Conservation (phyloP, 2,329 filamentous ascomycete genomes). For the Eutypa lata region DNA sequence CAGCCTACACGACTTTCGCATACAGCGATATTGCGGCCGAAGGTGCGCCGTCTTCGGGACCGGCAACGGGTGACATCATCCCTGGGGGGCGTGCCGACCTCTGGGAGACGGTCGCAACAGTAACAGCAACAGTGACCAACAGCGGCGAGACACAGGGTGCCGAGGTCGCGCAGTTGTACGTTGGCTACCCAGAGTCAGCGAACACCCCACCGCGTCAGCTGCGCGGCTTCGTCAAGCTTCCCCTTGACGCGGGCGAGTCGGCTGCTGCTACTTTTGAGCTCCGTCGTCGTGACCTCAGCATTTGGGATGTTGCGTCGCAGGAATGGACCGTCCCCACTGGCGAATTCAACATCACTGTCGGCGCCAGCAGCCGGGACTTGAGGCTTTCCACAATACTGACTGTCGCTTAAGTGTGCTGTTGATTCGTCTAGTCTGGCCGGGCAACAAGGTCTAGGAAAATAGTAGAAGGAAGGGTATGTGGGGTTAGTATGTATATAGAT, state of each 20-base stretch:
- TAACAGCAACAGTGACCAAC: conserved; percentile 63
- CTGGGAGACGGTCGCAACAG: conserved; percentile 42
- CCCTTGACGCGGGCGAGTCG: conserved; percentile 44
- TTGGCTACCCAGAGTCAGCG: conserved; percentile 39
- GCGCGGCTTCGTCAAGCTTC: conserved; percentile 60
- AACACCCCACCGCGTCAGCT: conserved; percentile 47
- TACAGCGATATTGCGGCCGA: conserved; percentile 49
- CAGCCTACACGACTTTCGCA: conserved; percentile 66
- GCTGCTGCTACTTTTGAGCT: conserved; percentile 50
- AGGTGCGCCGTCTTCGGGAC: conserved; percentile 34
- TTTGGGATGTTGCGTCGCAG: conserved; percentile 59
- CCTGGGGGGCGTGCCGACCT: conserved; percentile 45
- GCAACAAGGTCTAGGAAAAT: too few relatives aligned
- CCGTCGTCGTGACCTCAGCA: conserved; percentile 58
- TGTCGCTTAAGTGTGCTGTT: conserved; percentile 10
- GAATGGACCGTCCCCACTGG: conserved; percentile 48
- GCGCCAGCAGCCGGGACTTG: conserved; percentile 45
- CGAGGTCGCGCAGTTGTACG: conserved; percentile 63
- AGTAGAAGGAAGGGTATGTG: too few relatives aligned
- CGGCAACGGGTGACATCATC: conserved; percentile 36
- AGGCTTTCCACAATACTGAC: conserved; percentile 34
- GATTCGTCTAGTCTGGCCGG: neutral
- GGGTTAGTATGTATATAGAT: too few relatives aligned
- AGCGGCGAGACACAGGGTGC: conserved; percentile 59
- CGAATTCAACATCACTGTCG: conserved; percentile 38